These are phyloP conservation scores for Jatropha podagrica DNA, from an alignment of 441 rosid species.

Conservation along the genomic window DNA sequence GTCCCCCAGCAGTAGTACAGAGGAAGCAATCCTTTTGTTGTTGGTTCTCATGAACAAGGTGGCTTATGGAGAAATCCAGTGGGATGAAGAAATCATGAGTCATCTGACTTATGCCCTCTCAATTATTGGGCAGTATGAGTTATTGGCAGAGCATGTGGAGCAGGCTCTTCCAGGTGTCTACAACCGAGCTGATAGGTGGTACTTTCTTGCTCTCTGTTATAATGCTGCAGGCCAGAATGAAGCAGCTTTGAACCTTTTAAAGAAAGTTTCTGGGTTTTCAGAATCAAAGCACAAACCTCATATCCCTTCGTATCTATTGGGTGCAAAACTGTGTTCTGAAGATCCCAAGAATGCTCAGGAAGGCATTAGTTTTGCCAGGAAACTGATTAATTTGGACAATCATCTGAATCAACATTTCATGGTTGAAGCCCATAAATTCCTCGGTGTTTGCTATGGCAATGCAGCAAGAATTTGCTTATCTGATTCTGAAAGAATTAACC, in stretches of 20 bases:
- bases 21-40: constrained; percentile 85
- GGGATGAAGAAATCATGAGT: constrained; percentile 86
- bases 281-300: constrained; percentile 63
- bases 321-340: constrained; percentile 74
- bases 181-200: constrained; percentile 77
- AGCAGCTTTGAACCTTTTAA: constrained; percentile 68
- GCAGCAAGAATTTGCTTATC: constrained; percentile 70
- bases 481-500: constrained; percentile 60
- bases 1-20: constrained; percentile 49
- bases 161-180: constrained; percentile 71
- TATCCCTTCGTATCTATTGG: constrained; percentile 59
- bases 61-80: constrained; percentile 55
- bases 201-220: constrained; percentile 83
- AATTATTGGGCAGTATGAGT: constrained; percentile 59
- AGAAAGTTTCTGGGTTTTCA: constrained; percentile 61
- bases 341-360: constrained; percentile 56
- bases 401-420: constrained; percentile 47
- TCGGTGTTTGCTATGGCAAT: constrained; percentile 77
- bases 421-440: constrained; percentile 63
- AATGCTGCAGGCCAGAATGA: constrained; percentile 70
- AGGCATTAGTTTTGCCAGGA: constrained; percentile 63
- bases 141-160: constrained; percentile 72
- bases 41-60: constrained; percentile 69
- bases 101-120: constrained; percentile 80
- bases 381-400: constrained; percentile 41